Percentiles rank a stretch among this genome's conserved stretches.
phyloP scores from a whole-genome alignment of 441 rosid genomes.

The Pelargonium myrrhifolium region DNA sequence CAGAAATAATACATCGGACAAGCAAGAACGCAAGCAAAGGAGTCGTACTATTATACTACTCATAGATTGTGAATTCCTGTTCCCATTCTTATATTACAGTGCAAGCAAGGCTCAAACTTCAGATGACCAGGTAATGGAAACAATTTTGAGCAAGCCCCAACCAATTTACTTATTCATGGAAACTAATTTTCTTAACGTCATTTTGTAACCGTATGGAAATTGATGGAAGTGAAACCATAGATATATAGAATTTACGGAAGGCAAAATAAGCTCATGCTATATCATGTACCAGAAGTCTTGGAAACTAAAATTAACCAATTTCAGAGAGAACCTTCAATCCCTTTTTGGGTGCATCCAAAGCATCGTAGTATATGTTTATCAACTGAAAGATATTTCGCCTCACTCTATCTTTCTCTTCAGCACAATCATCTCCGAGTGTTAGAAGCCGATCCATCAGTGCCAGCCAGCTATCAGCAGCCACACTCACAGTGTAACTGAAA shows the following conservation, averaged over 20 bases:
- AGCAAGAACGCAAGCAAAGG: too few species aligned
- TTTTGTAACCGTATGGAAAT: too few species aligned
- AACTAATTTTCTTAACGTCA: too few species aligned
- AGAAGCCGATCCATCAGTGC: slow-evolving; percentile 67
- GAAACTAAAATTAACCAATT: not conserved
- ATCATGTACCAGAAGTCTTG: not conserved
- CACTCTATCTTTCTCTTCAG: slow-evolving; percentile 32
- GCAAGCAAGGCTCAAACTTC: too few species aligned
- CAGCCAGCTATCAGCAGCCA: slow-evolving; percentile 65
- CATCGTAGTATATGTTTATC: slow-evolving; percentile 58
- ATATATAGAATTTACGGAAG: not conserved
- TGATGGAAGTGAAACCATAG: too few species aligned
- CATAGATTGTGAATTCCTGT: too few species aligned
- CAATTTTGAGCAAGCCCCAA: too few species aligned
- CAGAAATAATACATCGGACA: too few species aligned
- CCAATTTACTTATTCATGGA: too few species aligned
- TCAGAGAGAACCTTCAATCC: slow-evolving; percentile 36
- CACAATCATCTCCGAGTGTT: slow-evolving; percentile 29
- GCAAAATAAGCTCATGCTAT: not conserved
- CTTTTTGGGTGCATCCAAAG: slow-evolving; percentile 72
- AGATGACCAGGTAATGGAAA: too few species aligned
- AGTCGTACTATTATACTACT: too few species aligned
- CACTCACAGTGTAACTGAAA: slow-evolving; percentile 45
- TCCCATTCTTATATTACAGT: too few species aligned
- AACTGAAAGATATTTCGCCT: slow-evolving; percentile 31